Evolutionary conservation across 2,329 filamentous ascomycete genomes (phyloP), one percentile per base, ranked within the genome.

Genomic region (Colletotrichum melonis): DNA sequence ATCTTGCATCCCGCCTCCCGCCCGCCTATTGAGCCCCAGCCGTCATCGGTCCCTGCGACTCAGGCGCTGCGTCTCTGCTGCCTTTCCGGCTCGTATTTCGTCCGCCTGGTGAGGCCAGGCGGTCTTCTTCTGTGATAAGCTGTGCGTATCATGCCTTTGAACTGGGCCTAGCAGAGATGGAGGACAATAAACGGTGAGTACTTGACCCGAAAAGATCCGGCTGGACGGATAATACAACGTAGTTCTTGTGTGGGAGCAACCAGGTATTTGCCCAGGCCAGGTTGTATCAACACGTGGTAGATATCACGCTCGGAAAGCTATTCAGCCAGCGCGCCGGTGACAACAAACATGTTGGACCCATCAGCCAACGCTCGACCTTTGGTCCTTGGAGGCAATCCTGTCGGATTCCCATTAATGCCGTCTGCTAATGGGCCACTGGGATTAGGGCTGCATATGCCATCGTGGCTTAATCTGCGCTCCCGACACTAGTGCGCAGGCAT

Each of bases 381-480:
- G 70, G 64, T 60, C 49, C 54, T 56, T 62, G 55, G 60, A 73
- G 35, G 67, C 49, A 56, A 26, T 73, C 28, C 35, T 71, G 58
- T 22, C 56, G 60, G 24, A 38, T 62, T 56, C 30, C 49, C 32
- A 55, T 65, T 57, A 46, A 65, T 46, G 69, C 59, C 55, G 70
- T 26, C 57, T 71, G 28, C 60, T 73, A 38, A 70, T 52, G 59
- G 60, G 46, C n/a, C 55, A 59, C 55, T 30, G 60, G 46, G 59
- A 42, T 67, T 74, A 74, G 72, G 69, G 72, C 72, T 74, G 72
- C 72, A 74, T 74, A 69, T 69, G 69, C 64, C 69, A 72, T 73
- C 57, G 73, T 52, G 67, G 66, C 59, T 54, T 46, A 65, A 72
- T 59, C 69, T 56, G 52, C 64, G 35, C 38, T 69, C 73, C 73